These are phyloP conservation scores for Saccharomycopsis javanensis DNA, from an alignment of 805 yeast species.

Conservation along the genomic window DNA sequence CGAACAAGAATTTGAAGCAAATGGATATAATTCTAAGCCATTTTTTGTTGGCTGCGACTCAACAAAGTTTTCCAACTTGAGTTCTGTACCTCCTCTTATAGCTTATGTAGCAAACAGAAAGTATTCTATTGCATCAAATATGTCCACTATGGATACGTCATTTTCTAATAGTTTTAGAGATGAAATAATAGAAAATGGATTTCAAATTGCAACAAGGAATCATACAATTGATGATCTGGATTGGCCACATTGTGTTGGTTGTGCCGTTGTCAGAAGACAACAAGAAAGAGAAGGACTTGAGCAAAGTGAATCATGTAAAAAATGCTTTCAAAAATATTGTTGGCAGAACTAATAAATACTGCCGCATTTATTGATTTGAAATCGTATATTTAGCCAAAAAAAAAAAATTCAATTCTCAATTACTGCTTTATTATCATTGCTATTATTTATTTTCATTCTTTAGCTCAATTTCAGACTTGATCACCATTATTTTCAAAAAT, in stretches of 20 bases:
- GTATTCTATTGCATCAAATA: constrained; percentile 53
- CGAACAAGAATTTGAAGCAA: constrained; percentile 42
- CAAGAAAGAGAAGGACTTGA: constrained; percentile 55
- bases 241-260: constrained; percentile 68
- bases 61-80: constrained; percentile 44
- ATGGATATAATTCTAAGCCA: constrained; percentile 58
- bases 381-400: not conserved
- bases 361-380: not conserved
- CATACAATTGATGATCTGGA: constrained; percentile 60
- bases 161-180: constrained; percentile 48
- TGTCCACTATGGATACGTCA: constrained; percentile 60
- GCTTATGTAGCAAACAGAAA: constrained; percentile 71
- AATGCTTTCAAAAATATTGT: constrained; percentile 66
- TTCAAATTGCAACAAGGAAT: constrained; percentile 53
- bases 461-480: too few relatives aligned
- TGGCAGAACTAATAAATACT: constrained; percentile 35
- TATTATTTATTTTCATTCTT: too few relatives aligned
- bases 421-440: not conserved
- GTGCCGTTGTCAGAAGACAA: constrained; percentile 74
- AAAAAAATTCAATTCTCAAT: too few relatives aligned
- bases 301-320: constrained; percentile 55
- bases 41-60: constrained; percentile 79
- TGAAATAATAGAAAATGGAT: constrained; percentile 62
- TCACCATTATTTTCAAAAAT: too few relatives aligned
- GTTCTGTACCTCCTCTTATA: constrained; percentile 58